These are phyloP conservation scores for Auriscalpium vulgare DNA, from an alignment of 768 basidiomycete genomes.

Conservation along the genomic window DNA sequence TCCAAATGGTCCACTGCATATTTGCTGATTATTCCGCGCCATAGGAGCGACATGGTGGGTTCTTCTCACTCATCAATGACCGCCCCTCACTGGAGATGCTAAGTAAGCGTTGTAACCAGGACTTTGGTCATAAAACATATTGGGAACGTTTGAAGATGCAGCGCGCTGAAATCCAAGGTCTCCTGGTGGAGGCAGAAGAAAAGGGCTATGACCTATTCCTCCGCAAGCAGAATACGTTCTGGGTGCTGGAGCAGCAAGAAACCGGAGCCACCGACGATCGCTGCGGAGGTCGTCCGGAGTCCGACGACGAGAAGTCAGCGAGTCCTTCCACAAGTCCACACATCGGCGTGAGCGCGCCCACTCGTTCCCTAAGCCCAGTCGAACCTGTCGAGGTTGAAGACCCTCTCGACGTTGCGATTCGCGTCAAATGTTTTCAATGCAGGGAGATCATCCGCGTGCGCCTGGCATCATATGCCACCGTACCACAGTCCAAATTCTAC, in stretches of 20 bases:
- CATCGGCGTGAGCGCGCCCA: neutral
- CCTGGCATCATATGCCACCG: slow-evolving; percentile 27
- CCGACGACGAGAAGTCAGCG: neutral
- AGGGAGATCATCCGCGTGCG: slow-evolving; percentile 26
- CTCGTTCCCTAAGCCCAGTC: neutral
- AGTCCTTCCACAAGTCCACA: too few species aligned
- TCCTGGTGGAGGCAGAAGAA: neutral
- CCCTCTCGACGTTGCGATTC: slow-evolving; percentile 19
- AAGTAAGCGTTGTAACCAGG: slow-evolving; percentile 17
- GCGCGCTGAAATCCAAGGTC: neutral
- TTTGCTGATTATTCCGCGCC: neutral
- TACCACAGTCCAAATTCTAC: slow-evolving; percentile 23
- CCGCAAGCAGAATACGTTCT: neutral
- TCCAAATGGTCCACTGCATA: neutral
- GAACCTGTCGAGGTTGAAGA: neutral
- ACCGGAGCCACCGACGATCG: neutral
- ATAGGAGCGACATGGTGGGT: neutral
- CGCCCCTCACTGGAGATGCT: too few species aligned
- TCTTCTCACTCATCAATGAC: neutral
- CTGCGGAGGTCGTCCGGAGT: neutral
- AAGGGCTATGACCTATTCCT: neutral
- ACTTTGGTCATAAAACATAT: slow-evolving; percentile 32
- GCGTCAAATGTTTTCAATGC: slow-evolving; percentile 24
- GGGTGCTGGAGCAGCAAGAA: neutral
- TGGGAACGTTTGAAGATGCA: slow-evolving; percentile 8